Conservation (phyloP, 306 rosid genomes). For the Neltuma alba region DNA sequence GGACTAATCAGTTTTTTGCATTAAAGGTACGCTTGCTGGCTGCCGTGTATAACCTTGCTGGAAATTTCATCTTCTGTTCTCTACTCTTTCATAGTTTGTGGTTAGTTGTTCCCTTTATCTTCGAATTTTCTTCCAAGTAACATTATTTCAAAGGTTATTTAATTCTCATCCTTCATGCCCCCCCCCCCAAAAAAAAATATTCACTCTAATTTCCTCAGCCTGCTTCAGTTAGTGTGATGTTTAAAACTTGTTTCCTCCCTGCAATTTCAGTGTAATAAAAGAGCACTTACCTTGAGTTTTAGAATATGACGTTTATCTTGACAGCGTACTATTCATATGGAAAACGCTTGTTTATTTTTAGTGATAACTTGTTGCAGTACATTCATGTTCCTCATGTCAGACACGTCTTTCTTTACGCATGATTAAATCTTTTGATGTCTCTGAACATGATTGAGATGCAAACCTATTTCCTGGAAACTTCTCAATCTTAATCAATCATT, state of each 20-base stretch:
- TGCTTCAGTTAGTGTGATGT: slow-evolving; percentile 7
- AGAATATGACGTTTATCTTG: slow-evolving; percentile 12
- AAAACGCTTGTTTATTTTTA: not conserved
- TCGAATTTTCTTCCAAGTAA: slow-evolving; percentile 8
- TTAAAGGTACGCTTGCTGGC: slow-evolving; percentile 67
- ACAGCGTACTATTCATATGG: not conserved
- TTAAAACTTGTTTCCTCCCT: slow-evolving; percentile 11
- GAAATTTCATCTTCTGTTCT: slow-evolving; percentile 19
- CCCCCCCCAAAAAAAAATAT: not conserved
- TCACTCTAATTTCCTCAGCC: not conserved
- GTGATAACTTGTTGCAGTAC: slow-evolving; percentile 25
- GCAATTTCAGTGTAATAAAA: slow-evolving; percentile 21
- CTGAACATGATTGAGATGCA: slow-evolving; percentile 4
- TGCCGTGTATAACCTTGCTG: slow-evolving; percentile 14
- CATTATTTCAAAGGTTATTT: slow-evolving; percentile 10
- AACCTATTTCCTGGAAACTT: not conserved
- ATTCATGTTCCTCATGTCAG: slow-evolving; percentile 2
- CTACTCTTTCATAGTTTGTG: not conserved
- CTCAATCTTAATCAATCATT: slow-evolving; percentile 12
- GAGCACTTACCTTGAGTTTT: slow-evolving; percentile 2
- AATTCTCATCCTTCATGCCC: not conserved
- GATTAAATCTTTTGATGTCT: slow-evolving; percentile 7
- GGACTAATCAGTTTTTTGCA: slow-evolving; percentile 98
- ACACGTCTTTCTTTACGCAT: slow-evolving; percentile 15
- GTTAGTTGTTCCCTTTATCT: not conserved